A percentile compares a stretch with the other conserved stretches of the same genome.
phyloP scores from a whole-genome alignment of 805 yeast genomes.

The Saturnispora mendoncae region DNA sequence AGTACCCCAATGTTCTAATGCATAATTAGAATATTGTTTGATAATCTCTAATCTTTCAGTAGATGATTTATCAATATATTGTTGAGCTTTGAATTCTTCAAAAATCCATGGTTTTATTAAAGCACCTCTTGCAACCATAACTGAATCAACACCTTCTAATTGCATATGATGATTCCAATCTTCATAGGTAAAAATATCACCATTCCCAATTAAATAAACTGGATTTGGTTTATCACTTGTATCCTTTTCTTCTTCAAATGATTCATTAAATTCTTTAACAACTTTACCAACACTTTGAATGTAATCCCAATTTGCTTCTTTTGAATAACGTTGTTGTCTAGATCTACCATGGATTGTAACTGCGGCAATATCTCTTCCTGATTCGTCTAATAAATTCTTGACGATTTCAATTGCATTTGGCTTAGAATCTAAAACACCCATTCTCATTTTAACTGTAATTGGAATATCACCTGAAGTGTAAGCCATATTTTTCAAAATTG shows the following conservation, averaged over 20 bases:
- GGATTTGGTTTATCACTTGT: conserved; percentile 42
- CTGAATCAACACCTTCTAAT: conserved; percentile 72
- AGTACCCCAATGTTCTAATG: conserved; percentile 95
- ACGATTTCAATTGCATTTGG: conserved; percentile 83
- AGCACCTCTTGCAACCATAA: conserved; percentile 98
- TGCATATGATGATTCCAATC: conserved; percentile 76
- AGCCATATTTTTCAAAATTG: conserved; percentile 82
- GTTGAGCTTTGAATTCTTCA: conserved; percentile 86
- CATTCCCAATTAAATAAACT: conserved; percentile 87
- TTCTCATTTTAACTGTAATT: conserved; percentile 83
- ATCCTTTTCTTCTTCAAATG: conserved; percentile 52
- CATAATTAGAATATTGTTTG: conserved; percentile 61
- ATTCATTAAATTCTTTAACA: conserved; percentile 51
- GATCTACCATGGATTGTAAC: conserved; percentile 94
- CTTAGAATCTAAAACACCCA: conserved; percentile 77
- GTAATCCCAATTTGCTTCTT: conserved; percentile 89
- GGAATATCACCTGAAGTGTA: conserved; percentile 86
- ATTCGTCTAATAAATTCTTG: conserved; percentile 57
- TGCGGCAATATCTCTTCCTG: conserved; percentile 66
- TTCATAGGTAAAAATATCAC: conserved; percentile 78
- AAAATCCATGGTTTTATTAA: conserved; percentile 98
- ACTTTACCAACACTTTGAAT: conserved; percentile 62
- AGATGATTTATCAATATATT: conserved; percentile 85
- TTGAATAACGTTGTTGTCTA: conserved; percentile 89
- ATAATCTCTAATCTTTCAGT: conserved; percentile 77